Base-by-base conservation (phyloP, 495 filamentous ascomycete genomes). In the Immersiella caudata region DNA sequence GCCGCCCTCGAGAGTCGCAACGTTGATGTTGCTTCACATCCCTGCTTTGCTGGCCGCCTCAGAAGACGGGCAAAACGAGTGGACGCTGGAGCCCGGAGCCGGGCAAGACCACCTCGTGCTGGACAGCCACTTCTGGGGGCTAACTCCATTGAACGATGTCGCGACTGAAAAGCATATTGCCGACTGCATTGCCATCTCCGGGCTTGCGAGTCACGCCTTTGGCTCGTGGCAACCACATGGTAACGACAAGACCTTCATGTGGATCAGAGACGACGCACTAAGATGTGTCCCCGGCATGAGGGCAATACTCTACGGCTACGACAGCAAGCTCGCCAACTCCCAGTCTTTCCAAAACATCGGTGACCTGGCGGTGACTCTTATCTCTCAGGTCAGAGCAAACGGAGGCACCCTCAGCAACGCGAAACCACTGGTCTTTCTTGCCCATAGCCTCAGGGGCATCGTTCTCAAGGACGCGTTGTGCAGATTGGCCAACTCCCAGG, bases 371-470 rank as follows among this genome's bases (percentile, higher is more conserved):
- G 18, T 26, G 9, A 33, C 21, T 2, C 36, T 76, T 11, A 67
- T 71, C 29, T 29, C 20, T 0, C 9, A 21, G 3, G 9, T 60
- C 26, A 46, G 25, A 46, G 54, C 36, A 46, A 12, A 58, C 54
- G 57, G 69, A 62, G 0, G 66, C 55, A 62, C 18, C 35, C 5
- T 57, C 57, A 16, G 27, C 66, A 11, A 33, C 35, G 40, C 67
- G 12, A 73, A 73, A 35, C 70, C 67, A 3, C 58, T 73, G 4
- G 49, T 76, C 16, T 79, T 79, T 60, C 61, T 80, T 18, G 73
- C 73, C 24, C 78, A 80, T 50, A 79, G 78, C 56, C 49, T 79
- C 24, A 78, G 78, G 4, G 78, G 78, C 0, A 68, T 80, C 9
- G 62, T 80, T 0, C 62, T 77, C 24, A 78, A 79, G 58, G 61